phyloP scores from a whole-genome alignment of 2,329 filamentous ascomycete genomes.

The Trichophyton schoenleinii region DNA sequence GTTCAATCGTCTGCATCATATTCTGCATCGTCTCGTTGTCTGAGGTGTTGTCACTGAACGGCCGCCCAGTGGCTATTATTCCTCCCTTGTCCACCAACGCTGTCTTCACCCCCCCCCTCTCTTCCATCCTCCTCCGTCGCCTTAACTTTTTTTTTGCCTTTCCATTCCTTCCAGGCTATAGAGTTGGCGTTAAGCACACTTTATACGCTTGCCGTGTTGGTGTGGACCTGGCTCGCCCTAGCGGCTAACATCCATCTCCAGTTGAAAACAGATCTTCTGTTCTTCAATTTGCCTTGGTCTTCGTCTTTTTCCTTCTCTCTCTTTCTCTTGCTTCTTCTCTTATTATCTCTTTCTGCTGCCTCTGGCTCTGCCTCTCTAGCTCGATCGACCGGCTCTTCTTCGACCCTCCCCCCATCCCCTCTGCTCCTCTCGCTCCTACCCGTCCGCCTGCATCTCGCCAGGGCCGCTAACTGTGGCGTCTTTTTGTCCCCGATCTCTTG shows the following conservation, averaged over 20 bases:
- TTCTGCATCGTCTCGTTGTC: no score
- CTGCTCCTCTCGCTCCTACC: neutral
- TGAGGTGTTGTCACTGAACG: neutral
- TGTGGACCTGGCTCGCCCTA: constrained; percentile 3
- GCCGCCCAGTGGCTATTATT: neutral
- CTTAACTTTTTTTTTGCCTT: neutral
- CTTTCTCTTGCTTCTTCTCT: neutral
- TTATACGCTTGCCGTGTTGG: constrained; percentile 2
- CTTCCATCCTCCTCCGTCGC: neutral
- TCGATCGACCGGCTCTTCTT: neutral
- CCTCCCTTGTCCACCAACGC: neutral
- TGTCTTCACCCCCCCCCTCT: neutral
- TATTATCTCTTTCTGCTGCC: neutral
- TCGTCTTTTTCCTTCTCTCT: neutral
- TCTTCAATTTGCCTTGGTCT: constrained; percentile 4
- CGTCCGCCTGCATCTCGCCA: neutral
- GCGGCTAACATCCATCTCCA: constrained; percentile 3
- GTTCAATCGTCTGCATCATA: neutral
- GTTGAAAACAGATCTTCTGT: constrained; percentile 5
- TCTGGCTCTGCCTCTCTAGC: neutral
- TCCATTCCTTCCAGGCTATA: neutral
- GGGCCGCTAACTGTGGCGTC: neutral
- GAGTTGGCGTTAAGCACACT: neutral
- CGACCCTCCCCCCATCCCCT: no score
- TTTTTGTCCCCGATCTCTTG: neutral